Evolutionary conservation across 768 basidiomycete genomes (phyloP), one percentile per base, ranked within the genome.

Genomic region (Lactarius vividus): DNA sequence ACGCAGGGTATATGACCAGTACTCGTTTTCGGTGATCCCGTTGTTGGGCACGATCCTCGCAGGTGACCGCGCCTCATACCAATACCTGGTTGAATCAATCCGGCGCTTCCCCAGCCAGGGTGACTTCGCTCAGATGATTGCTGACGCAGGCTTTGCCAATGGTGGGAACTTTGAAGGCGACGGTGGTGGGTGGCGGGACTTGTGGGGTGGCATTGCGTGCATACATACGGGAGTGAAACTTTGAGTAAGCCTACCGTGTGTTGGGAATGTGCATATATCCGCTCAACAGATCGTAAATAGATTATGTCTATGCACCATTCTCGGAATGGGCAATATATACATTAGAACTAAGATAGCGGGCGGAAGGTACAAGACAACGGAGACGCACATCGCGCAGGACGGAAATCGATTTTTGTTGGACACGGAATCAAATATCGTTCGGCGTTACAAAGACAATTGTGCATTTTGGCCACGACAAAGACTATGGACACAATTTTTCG

Each of bases 1-100:
- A 58, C n/a, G 54, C 26, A 99, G 97, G 65, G 68, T 92, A 0
- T 99, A 99, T 76, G 92, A 96, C 70, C 88, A 93, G 69, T 98
- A 96, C 74, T 98, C 96, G 0, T 99, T 99, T 83, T 86, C 91
- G 0, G 84, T 98, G 66, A 97, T 99, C 73, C 97, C 97, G 2
- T 80, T 96, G 23, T 78, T 99, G 55, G 97, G 97, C n/a, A 96
- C 94, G 23, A 92, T 99, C 70, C 80, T 99, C n/a, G 92, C 95
- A 11, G 91, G 92, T 0, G 96, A 99, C 77, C 84, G 96, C 26
- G 89, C 86, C 26, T 96, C 95, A 7, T 99, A 99, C 76, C 95
- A 98, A 75, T 98, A 99, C 75, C 84, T 99, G 53, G 94, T 98
- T 52, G 97, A 99, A 76, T 97, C 95, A 13, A 98, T 99, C 72